Evolutionary conservation across 2,329 filamentous ascomycete species (phyloP).

Genomic region (Trichoderma brevicompactum): DNA sequence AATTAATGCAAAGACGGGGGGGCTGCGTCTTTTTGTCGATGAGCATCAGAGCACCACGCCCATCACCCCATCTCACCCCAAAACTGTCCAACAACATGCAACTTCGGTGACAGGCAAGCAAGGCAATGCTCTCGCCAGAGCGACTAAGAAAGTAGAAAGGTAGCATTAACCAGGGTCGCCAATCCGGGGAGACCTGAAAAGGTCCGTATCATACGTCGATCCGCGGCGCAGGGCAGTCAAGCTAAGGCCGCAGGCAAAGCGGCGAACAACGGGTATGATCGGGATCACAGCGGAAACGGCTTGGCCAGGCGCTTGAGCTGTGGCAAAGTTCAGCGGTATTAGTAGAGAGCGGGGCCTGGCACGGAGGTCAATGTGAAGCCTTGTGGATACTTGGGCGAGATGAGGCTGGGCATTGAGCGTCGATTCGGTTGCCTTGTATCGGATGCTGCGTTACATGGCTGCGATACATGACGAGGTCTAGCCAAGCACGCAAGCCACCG

Average conservation of each 20-base stretch:
- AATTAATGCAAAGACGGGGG: slow-evolving; percentile 16
- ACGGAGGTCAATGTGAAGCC: neutral
- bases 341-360: slow-evolving; percentile 17
- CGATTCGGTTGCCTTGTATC: neutral
- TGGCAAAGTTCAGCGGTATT: slow-evolving; percentile 18
- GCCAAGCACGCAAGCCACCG: slow-evolving; percentile 2
- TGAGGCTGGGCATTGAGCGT: slow-evolving; percentile 14
- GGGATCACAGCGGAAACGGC: slow-evolving; percentile 22
- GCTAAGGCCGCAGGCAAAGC: slow-evolving; percentile 12
- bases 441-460: slow-evolving; percentile 22
- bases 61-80: slow-evolving; percentile 25
- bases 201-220: slow-evolving; percentile 25
- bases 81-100: slow-evolving; percentile 19
- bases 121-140: slow-evolving; percentile 17
- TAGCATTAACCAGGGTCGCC: slow-evolving; percentile 21
- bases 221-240: slow-evolving; percentile 11
- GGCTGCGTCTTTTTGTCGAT: slow-evolving; percentile 25
- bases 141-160: slow-evolving; percentile 20
- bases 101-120: slow-evolving; percentile 4
- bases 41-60: slow-evolving; percentile 3
- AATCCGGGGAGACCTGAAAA: slow-evolving; percentile 21
- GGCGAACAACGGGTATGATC: slow-evolving; percentile 30
- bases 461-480: slow-evolving; percentile 8
- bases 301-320: slow-evolving; percentile 21
- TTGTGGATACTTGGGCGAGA: slow-evolving; percentile 15